Base-by-base conservation (phyloP, 352 stramenopile genomes). In the Globisporangium viniferum region DNA sequence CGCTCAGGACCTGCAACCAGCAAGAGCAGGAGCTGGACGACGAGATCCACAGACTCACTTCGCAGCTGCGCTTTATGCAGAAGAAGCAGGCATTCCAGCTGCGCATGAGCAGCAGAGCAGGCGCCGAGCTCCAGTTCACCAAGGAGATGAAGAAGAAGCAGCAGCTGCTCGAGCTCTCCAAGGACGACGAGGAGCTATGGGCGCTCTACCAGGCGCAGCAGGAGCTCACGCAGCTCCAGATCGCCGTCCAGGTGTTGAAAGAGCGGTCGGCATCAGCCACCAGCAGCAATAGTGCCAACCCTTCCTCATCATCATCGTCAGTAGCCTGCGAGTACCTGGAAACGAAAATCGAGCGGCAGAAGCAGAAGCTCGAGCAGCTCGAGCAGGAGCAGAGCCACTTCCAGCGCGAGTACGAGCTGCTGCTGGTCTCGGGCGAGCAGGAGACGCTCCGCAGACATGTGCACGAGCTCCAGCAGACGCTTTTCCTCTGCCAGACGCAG, bases 401-500 rank as follows among this genome's bases (percentile, higher is more conserved):
- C 63, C 70, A 74, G 12, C 59, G 48, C 6, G 71, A 86, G 41
- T 89, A 81, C 68, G 75, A 89, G 22, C 48, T 49, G 18, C 72
- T 90, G 27, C 58, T 84, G 4, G 60, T 70, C 18, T 65, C 64
- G n/a, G 77, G 77, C 10, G 67, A 78, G n/a, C 71, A 90, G 54
- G 79, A 92, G n/a, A 51, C 29, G 44, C 68, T 89, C n/a, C 73
- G 81, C 15, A 76, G 74, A 20, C 79, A 82, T 2, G 75, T 86
- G 3, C 82, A 89, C 27, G 84, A 92, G 68, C 76, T 92, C 33
- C 84, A 91, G 67, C 82, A 89, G 31, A 60, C 90, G 20, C 70
- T 90, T 41, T 92, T 91, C 66, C 59, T 91, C 12, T 92, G 81
- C 61, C 75, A 90, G 35, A 70, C 64, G 14, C 82, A 89, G 67